These are phyloP conservation scores for Endotrypanum monterogeii DNA, from an alignment of 208 protist species.

Conservation along the genomic window DNA sequence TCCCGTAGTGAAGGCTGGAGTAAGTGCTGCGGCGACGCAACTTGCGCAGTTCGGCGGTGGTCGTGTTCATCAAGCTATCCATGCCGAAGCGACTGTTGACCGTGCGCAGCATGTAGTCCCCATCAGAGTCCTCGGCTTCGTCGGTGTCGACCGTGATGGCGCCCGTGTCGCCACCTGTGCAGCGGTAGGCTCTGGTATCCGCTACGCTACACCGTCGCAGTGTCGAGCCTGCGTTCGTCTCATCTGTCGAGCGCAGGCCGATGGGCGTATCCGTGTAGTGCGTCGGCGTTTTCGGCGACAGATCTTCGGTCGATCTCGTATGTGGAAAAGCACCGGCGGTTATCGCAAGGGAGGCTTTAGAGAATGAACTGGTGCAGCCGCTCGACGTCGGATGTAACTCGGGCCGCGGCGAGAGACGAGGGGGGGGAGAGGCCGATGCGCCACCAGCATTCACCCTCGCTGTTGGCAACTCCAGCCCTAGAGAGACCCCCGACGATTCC, in stretches of 20 bases:
- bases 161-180: not conserved
- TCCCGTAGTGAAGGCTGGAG: slow-evolving; percentile 33
- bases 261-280: not conserved
- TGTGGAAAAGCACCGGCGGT: slow-evolving; percentile 1
- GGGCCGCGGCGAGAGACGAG: slow-evolving; percentile 11
- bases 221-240: slow-evolving; percentile 4
- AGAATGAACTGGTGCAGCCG: not conserved
- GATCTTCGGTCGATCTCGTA: slow-evolving; percentile 8
- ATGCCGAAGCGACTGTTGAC: slow-evolving; percentile 12
- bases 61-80: slow-evolving; percentile 18
- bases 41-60: slow-evolving; percentile 30
- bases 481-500: not conserved
- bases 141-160: slow-evolving; percentile 1
- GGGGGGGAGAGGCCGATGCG: not conserved
- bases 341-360: slow-evolving; percentile 6
- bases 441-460: not conserved
- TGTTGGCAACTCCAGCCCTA: not conserved
- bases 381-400: not conserved
- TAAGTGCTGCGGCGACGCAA: slow-evolving; percentile 25
- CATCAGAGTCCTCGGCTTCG: slow-evolving; percentile 2
- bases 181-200: not conserved
- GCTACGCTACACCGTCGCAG: not conserved
- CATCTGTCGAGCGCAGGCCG: slow-evolving; percentile 12
- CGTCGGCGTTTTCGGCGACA: slow-evolving; percentile 1
- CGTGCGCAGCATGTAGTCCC: slow-evolving; percentile 12